Conservation (phyloP, 148 eudicot species). For the Rhododendron williamsianum region DNA sequence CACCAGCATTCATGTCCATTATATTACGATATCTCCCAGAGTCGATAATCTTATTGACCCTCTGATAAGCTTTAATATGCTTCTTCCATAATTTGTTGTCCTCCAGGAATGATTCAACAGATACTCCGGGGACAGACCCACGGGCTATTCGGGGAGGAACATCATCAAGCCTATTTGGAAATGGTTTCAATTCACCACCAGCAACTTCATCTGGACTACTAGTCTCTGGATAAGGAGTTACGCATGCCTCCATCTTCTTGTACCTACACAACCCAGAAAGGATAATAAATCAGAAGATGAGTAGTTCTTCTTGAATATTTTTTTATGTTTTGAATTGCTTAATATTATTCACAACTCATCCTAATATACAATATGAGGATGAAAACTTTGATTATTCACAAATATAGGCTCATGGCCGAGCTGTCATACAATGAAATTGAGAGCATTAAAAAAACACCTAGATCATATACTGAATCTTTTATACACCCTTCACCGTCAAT, state of each 20-base stretch:
- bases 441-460: not conserved
- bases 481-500: not conserved
- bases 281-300: not conserved
- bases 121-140: slow-evolving; percentile 34
- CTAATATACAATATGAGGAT: not conserved
- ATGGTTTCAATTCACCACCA: slow-evolving; percentile 49
- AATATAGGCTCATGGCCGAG: not conserved
- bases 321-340: not conserved
- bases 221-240: slow-evolving; percentile 45
- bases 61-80: slow-evolving; percentile 37
- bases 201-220: slow-evolving; percentile 29
- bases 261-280: slow-evolving; percentile 28
- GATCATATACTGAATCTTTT: not conserved
- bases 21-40: slow-evolving; percentile 53
- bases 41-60: slow-evolving; percentile 42
- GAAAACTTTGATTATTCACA: not conserved
- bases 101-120: slow-evolving; percentile 29
- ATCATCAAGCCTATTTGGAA: slow-evolving; percentile 40
- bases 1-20: slow-evolving; percentile 54
- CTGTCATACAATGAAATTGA: not conserved
- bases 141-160: slow-evolving; percentile 37
- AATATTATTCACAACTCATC: not conserved
- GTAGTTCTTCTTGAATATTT: not conserved
- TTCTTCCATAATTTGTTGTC: slow-evolving; percentile 42
- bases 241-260: slow-evolving; percentile 48